Percentiles rank a stretch among this genome's conserved stretches.
phyloP scores from a whole-genome alignment of 257 asterid species.

The Solanum ossicruentum region DNA sequence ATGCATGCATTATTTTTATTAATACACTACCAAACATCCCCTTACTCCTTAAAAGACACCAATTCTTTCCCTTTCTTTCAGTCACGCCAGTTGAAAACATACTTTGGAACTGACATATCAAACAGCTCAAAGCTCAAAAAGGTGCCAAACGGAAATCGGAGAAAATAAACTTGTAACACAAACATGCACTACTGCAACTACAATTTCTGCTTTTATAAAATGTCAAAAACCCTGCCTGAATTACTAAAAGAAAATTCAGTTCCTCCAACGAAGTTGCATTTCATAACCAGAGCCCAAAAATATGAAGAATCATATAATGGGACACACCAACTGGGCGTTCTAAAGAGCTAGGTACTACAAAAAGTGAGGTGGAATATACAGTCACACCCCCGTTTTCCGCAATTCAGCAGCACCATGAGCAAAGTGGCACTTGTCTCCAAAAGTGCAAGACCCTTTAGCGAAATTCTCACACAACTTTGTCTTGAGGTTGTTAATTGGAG shows the following conservation, averaged over 20 bases:
- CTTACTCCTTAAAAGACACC: no score
- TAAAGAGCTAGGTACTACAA: neutral
- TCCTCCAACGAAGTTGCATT: neutral
- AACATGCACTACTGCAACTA: neutral
- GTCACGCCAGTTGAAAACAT: neutral
- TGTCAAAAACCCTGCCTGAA: neutral
- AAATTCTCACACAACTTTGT: constrained; percentile 80
- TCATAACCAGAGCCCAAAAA: neutral
- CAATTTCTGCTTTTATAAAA: neutral
- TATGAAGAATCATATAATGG: neutral
- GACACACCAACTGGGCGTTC: neutral
- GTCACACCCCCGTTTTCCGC: constrained; percentile 40
- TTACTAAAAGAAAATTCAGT: neutral
- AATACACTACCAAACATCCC: no score
- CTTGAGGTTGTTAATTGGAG: constrained; percentile 47
- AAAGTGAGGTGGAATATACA: neutral
- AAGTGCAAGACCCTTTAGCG: constrained; percentile 79
- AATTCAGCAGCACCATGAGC: constrained; percentile 85
- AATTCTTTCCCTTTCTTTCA: neutral
- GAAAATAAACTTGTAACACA: neutral
- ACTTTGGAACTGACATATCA: neutral
- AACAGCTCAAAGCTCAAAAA: neutral
- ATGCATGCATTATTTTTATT: no score
- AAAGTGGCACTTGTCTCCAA: constrained; percentile 89
- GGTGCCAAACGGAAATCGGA: neutral